Conservation (phyloP, 768 basidiomycete species). For the Mycena crocata region DNA sequence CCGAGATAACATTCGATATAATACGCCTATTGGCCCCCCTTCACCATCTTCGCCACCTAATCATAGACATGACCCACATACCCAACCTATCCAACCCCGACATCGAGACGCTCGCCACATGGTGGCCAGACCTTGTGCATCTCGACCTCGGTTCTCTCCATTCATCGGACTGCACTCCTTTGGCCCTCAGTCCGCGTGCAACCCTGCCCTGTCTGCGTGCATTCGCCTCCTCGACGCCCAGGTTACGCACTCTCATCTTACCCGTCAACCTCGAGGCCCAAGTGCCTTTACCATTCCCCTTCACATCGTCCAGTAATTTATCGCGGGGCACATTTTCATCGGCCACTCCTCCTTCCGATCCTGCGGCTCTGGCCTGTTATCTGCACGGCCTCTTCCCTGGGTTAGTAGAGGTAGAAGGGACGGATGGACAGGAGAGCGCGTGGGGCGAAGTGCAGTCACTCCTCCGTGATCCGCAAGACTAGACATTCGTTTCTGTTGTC, state of each 20-base stretch:
- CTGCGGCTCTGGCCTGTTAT: constrained; percentile 39
- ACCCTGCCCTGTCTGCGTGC: constrained; percentile 43
- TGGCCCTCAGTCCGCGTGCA: constrained; percentile 33
- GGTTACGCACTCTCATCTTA: constrained; percentile 45
- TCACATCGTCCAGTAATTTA: constrained; percentile 39
- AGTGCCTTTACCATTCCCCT: constrained; percentile 1
- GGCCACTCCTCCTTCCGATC: constrained; percentile 41
- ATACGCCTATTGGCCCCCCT: constrained; percentile 51
- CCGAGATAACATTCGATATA: constrained; percentile 44
- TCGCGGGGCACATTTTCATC: constrained; percentile 49
- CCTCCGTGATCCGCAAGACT: neutral
- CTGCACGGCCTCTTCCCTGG: constrained; percentile 54
- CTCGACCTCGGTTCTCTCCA: constrained; percentile 53
- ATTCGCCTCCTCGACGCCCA: constrained; percentile 40
- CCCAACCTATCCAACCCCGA: constrained; percentile 52
- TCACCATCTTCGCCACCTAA: constrained; percentile 46
- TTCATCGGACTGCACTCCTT: constrained; percentile 38
- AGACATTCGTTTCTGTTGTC: neutral
- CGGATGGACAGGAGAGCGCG: constrained; percentile 45
- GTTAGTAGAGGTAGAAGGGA: constrained; percentile 49
- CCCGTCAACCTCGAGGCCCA: constrained; percentile 39
- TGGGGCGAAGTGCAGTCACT: constrained; percentile 36
- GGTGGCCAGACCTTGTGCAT: constrained; percentile 59
- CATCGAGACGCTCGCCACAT: constrained; percentile 50
- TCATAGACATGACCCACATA: constrained; percentile 54